phyloP scores from a whole-genome alignment of 306 rosid genomes.

The Hippophae gyantsensis region DNA sequence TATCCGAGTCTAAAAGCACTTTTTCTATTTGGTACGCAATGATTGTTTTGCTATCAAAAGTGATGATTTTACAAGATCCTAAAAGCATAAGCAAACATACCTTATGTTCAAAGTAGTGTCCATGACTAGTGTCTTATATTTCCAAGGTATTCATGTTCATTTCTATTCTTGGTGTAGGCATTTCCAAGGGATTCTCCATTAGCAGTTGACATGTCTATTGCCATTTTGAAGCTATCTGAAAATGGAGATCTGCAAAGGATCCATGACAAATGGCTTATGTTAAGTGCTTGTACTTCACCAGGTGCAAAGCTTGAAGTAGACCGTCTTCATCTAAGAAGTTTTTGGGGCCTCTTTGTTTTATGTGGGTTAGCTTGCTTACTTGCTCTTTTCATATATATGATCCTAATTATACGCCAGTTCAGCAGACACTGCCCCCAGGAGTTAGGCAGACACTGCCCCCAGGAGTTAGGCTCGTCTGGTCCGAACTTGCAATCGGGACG shows the following conservation, averaged over 20 bases:
- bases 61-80: too few relatives aligned
- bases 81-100: too few relatives aligned
- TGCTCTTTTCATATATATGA: conserved; percentile 46
- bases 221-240: conserved; percentile 62
- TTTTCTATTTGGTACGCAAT: too few relatives aligned
- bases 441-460: conserved; percentile 24
- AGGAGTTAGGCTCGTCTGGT: conserved; percentile 19
- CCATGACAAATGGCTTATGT: conserved; percentile 87
- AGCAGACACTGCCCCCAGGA: conserved; percentile 31
- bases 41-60: too few relatives aligned
- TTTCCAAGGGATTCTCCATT: conserved; percentile 81
- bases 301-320: conserved; percentile 56
- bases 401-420: conserved; percentile 48
- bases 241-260: conserved; percentile 85
- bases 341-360: conserved; percentile 66
- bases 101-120: too few relatives aligned
- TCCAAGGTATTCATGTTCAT: not conserved
- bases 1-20: too few relatives aligned
- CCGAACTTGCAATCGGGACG: conserved; percentile 23
- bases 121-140: too few relatives aligned
- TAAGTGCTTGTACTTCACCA: conserved; percentile 64
- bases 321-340: conserved; percentile 66
- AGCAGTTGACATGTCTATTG: conserved; percentile 82
- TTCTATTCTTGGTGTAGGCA: conserved; percentile 39
- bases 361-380: conserved; percentile 65